Conservation (phyloP, 2,329 filamentous ascomycete genomes). For the Westerdykella sp. region DNA sequence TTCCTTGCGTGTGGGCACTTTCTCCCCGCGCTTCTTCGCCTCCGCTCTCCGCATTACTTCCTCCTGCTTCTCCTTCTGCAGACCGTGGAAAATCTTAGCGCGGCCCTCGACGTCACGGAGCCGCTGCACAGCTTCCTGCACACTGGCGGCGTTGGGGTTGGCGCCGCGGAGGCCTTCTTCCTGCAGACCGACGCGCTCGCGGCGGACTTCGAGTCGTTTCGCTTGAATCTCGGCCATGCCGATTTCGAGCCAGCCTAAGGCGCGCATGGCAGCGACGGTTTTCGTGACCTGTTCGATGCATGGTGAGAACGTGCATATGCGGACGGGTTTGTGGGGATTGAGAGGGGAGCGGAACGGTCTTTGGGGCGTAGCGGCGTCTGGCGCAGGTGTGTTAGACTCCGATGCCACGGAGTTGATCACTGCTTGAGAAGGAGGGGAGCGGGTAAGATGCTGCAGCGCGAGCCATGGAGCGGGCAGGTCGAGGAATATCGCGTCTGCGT, state of each 20-base stretch:
- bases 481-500: slow-evolving; percentile 66
- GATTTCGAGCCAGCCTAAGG: slow-evolving; percentile 82
- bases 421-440: slow-evolving; percentile 36
- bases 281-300: slow-evolving; percentile 94
- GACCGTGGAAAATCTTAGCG: slow-evolving; percentile 57
- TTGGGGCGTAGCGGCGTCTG: slow-evolving; percentile 38
- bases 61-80: slow-evolving; percentile 36
- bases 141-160: slow-evolving; percentile 64
- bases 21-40: slow-evolving; percentile 29
- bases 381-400: slow-evolving; percentile 16
- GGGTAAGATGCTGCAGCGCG: slow-evolving; percentile 67
- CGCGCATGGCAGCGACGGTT: slow-evolving; percentile 74
- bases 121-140: slow-evolving; percentile 70
- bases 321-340: slow-evolving; percentile 62
- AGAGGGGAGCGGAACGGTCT: slow-evolving; percentile 48
- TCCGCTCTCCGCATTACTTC: slow-evolving; percentile 41
- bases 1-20: slow-evolving; percentile 14
- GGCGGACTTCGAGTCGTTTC: slow-evolving; percentile 69
- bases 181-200: slow-evolving; percentile 71
- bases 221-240: slow-evolving; percentile 87
- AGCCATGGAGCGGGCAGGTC: slow-evolving; percentile 78
- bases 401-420: slow-evolving; percentile 18
- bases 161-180: slow-evolving; percentile 61
- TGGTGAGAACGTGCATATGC: slow-evolving; percentile 91
- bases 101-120: slow-evolving; percentile 68